Base-by-base conservation (phyloP, 2,329 filamentous ascomycete species). In the Penicillium italicum region DNA sequence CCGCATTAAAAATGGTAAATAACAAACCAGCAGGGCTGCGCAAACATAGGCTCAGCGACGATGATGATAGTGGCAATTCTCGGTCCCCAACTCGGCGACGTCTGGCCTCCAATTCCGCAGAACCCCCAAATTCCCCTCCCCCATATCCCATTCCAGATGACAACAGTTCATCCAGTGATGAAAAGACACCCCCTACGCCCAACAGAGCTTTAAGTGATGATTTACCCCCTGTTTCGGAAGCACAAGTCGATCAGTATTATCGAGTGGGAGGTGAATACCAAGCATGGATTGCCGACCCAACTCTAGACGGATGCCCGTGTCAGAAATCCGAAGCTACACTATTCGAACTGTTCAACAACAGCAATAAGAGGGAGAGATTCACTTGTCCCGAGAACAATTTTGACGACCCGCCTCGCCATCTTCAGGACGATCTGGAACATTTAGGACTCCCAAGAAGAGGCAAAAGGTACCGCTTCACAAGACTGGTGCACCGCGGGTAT, bases 251-350 rank as follows among this genome's bases (percentile, higher is more conserved):
- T 0, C 10, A 20, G 6, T 41, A 12, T 18, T 11, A 22, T 7
- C 20, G 5, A 33, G 33, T 26, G 3, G 48, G 48, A 14, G 4
- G 20, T 33, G 20, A 11, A 24, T 43, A 26, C 28, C 36, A 50
- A 31, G 28, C 7, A 43, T 50, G 48, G 48, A 50, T 50, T 18
- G 37, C 28, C 11, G 18, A 50, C 36, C 48, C 48, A 42, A 12
- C 20, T 24, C 28, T 14, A 24, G 16, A 1, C 3, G 48, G 20
- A 22, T 50, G 48, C 11, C 16, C 5, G 16, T 31, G 30, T 33
- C 3, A 0, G 5, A 16, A 1, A 33, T 14, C 48, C 7, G 18
- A 3, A 12, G 8, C 4, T 1, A 34, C 37, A n/a, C 11, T 50
- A 20, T 22, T 9, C 7, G 20, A 16, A 4, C 3, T 50, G 10